phyloP scores from a whole-genome alignment of 176 grass and related monocot species.

The Triticum dicoccoides region DNA sequence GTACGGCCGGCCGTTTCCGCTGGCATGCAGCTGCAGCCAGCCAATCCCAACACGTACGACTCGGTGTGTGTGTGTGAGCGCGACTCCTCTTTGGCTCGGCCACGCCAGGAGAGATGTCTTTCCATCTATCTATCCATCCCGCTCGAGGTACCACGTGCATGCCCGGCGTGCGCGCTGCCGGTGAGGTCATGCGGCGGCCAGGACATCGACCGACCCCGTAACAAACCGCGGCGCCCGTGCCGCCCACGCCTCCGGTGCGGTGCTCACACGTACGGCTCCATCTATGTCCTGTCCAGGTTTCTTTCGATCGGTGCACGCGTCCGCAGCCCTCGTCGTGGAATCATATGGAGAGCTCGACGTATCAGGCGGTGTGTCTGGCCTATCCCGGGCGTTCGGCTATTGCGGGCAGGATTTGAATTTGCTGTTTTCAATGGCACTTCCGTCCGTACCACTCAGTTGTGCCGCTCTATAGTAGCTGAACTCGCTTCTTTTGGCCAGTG shows the following conservation, averaged over 20 bases:
- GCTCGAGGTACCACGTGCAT: too few relatives aligned
- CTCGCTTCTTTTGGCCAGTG: background rate
- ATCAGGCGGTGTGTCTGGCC: background rate
- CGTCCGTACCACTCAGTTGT: background rate
- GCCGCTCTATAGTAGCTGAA: background rate
- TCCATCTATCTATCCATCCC: too few relatives aligned
- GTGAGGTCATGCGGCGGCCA: too few relatives aligned
- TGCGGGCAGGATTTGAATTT: background rate
- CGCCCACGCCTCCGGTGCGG: background rate
- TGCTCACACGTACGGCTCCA: background rate
- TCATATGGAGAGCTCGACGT: background rate
- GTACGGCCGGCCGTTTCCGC: background rate
- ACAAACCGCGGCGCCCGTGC: background rate
- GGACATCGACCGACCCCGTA: background rate
- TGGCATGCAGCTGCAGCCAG: background rate
- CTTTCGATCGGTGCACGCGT: background rate
- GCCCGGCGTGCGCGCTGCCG: too few relatives aligned
- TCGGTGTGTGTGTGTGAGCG: background rate
- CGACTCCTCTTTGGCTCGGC: too few relatives aligned
- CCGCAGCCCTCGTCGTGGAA: background rate
- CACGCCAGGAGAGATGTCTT: too few relatives aligned
- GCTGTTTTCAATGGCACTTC: background rate
- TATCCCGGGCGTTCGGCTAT: background rate
- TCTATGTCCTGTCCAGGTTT: background rate
- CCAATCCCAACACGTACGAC: background rate